Base-by-base conservation (phyloP, 2,329 filamentous ascomycete genomes). In the Akanthomyces uredinophilus region DNA sequence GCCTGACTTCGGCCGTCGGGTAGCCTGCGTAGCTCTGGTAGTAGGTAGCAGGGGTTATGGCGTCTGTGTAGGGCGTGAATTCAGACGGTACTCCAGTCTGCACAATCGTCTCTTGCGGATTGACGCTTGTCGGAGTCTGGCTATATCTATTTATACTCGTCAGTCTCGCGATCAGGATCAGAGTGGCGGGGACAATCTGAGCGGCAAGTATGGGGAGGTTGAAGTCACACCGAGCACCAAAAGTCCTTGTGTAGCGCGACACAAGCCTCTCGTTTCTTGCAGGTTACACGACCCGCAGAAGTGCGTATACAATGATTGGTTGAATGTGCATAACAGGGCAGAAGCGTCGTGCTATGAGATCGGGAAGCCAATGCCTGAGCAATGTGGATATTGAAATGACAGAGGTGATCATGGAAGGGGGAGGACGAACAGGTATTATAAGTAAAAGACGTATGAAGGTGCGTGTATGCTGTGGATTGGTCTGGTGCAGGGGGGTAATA, bases 291-390 rank as follows among this genome's bases (percentile, higher is more conserved):
- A 59, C 56, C 44, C 32, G 44, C 56, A 59, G 5, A 20, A 50
- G 29, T 51, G 37, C 32, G 47, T 60, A 37, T 60, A 52, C 24
- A 49, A 60, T 52, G 55, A 58, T 58, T 49, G 55, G 35, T 20
- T 32, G 35, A 41, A 11, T 58, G 22, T 50, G 55, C 27, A 50
- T 35, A 58, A 41, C 32, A 46, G 35, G 37, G 18, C 55, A 39
- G 44, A 11, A 16, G 29, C 13, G 20, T 4, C 14, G 32, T 58
- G 44, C 35, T 10, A 41, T 44, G 43, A 24, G 11, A 24, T 16
- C 16, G 32, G 32, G 44, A 24, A 22, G 32, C 8, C 41, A 57
- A 57, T 57, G 41, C 27, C 7, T 4, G 44, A n/a, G 32, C 7
- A 22, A 41, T 41, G 35, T 29, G 32, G 35, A 20, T 29, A 50